Evolutionary conservation across 352 stramenopile genomes (phyloP).

Genomic region (Globisporangium lucens): DNA sequence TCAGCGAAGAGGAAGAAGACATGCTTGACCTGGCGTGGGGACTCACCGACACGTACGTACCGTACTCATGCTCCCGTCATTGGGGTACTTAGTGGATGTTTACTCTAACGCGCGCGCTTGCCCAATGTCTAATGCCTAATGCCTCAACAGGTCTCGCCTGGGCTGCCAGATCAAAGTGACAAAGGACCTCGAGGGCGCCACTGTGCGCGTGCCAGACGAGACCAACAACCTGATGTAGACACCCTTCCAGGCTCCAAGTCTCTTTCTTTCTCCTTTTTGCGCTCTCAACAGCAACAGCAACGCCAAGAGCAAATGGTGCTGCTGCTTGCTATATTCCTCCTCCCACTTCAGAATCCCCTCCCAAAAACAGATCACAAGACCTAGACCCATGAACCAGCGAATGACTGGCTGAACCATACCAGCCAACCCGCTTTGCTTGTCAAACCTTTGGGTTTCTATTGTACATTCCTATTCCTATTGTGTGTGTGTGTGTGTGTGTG

Average conservation of each 20-base stretch:
- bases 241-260: background rate
- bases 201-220: slow-evolving; percentile 86
- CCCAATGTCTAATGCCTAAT: background rate
- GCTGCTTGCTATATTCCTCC: background rate
- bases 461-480: slow-evolving; percentile 1
- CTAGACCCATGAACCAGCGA: background rate
- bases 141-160: slow-evolving; percentile 52
- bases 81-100: background rate
- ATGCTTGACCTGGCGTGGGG: slow-evolving; percentile 95
- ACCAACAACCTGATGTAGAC: slow-evolving; percentile 88
- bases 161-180: slow-evolving; percentile 91
- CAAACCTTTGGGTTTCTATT: background rate
- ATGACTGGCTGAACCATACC: background rate
- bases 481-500: background rate
- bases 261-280: background rate
- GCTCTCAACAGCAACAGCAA: slow-evolving; percentile 8
- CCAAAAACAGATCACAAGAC: background rate
- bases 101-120: background rate
- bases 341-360: background rate
- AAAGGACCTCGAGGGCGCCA: slow-evolving; percentile 82
- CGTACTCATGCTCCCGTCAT: background rate
- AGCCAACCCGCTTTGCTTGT: background rate
- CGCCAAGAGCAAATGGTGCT: background rate
- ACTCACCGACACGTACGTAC: slow-evolving; percentile 89
- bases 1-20: slow-evolving; percentile 93